Evolutionary conservation across 768 basidiomycete species (phyloP), one percentile per base, ranked within the genome.

Genomic region (Leccinellum albellum): DNA sequence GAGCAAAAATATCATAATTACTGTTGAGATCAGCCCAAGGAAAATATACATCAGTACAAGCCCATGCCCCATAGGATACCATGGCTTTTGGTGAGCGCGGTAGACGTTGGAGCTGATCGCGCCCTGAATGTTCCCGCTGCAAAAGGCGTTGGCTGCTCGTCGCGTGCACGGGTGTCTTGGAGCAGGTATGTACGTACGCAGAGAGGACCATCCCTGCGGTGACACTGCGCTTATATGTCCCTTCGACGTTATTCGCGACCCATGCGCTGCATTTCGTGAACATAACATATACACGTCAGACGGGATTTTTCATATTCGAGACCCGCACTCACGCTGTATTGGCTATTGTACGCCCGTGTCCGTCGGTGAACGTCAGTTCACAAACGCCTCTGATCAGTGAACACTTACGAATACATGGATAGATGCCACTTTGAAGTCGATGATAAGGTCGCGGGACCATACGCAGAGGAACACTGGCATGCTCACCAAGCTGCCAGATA

Each of bases 101-200:
- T 91, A 90, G 78, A 91, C 81, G 63, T 89, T 89, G 17, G 86
- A 88, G 64, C 82, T 83, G 45, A 91, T 83, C 20, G 85, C 86
- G 20, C 87, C 88, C 65, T 88, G 87, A 50, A 89, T 73, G 66
- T 89, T 88, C 9, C 87, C 87, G 61, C 85, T 86, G 54, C 3
- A 26, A n/a, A 17, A 17, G 4, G 5, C 32, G 12, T 55, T 15
- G 20, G 31, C 32, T 23, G 17, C 23, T 28, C 28, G 42, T 40
- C 32, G 8, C 13, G 12, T 13, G 14, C 31, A 12, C 1, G 29
- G 51, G 14, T 7, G n/a, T 44, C 7, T 47, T 50, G 53, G 6
- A 37, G 17, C 10, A 3, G n/a, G 20, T 14, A 7, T 35, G 33
- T 35, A 68, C 82, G 62, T 56, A 84, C 83, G 82, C 81, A 62